phyloP scores from a whole-genome alignment of 176 grass and related monocot genomes.

The Eragrostis nindensis region DNA sequence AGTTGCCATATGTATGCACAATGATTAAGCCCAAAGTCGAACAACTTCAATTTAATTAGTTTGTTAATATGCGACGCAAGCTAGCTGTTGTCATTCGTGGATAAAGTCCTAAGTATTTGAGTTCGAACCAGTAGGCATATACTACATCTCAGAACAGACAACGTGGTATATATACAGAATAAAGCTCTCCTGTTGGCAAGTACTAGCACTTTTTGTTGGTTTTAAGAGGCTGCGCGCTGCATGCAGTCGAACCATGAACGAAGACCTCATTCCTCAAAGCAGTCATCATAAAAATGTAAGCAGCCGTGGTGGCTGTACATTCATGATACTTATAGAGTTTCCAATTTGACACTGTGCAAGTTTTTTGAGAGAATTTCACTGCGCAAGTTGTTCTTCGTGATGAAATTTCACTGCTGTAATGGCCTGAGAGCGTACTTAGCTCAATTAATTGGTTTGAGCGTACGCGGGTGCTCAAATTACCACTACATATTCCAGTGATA shows the following conservation, averaged over 20 bases:
- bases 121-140: too few species aligned
- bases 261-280: background rate
- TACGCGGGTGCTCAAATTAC: too few species aligned
- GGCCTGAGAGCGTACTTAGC: too few species aligned
- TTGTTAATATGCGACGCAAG: slow-evolving; percentile 2
- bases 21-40: slow-evolving; percentile 34
- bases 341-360: too few species aligned
- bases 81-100: background rate
- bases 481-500: too few species aligned
- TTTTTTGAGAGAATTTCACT: too few species aligned
- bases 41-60: background rate
- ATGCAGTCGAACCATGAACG: background rate
- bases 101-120: slow-evolving; percentile 1
- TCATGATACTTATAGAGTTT: too few species aligned
- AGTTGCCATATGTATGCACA: background rate
- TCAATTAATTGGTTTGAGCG: too few species aligned
- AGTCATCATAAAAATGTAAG: background rate
- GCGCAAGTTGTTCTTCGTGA: too few species aligned
- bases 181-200: background rate
- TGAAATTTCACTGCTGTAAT: too few species aligned
- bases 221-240: background rate
- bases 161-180: background rate
- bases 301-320: too few species aligned
- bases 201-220: background rate
- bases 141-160: background rate